phyloP scores from a whole-genome alignment of 2,329 filamentous ascomycete genomes.

The Colletotrichum sp. region DNA sequence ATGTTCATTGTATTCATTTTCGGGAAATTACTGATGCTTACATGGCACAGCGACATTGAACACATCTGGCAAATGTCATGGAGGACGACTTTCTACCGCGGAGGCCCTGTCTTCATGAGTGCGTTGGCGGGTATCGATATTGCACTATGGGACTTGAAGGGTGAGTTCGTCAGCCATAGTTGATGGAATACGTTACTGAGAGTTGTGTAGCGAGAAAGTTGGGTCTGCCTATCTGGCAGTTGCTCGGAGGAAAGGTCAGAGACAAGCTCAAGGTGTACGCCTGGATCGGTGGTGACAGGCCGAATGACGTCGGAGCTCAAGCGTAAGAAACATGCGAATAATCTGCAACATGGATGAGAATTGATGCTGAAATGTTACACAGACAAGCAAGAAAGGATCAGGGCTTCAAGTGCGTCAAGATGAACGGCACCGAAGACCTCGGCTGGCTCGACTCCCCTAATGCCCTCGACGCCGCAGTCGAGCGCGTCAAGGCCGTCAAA shows the following conservation, averaged over 20 bases:
- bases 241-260: conserved; percentile 77
- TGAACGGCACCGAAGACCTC: conserved; percentile 80
- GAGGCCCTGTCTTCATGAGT: conserved; percentile 81
- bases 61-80: conserved; percentile 80
- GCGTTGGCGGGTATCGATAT: conserved; percentile 81
- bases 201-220: conserved; percentile 42
- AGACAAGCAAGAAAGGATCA: conserved; percentile 63
- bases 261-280: conserved; percentile 75
- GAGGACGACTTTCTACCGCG: conserved; percentile 76
- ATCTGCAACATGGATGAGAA: not conserved
- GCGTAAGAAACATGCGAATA: conserved; percentile 38
- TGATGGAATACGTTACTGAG: not conserved
- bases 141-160: conserved; percentile 80
- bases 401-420: conserved; percentile 73
- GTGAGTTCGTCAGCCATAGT: conserved; percentile 24
- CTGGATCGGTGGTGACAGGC: conserved; percentile 80
- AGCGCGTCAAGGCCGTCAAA: conserved; percentile 73
- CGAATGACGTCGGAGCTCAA: conserved; percentile 67
- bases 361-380: not conserved
- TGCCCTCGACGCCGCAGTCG: conserved; percentile 66
- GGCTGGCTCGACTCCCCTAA: conserved; percentile 78
- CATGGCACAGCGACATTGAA: conserved; percentile 68
- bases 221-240: conserved; percentile 72
- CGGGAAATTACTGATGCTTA: not conserved
- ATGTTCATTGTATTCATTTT: conserved; percentile 20